Evolutionary conservation across 805 yeast genomes (phyloP).

Genomic region (Kluyveromyces dobzhanskii): DNA sequence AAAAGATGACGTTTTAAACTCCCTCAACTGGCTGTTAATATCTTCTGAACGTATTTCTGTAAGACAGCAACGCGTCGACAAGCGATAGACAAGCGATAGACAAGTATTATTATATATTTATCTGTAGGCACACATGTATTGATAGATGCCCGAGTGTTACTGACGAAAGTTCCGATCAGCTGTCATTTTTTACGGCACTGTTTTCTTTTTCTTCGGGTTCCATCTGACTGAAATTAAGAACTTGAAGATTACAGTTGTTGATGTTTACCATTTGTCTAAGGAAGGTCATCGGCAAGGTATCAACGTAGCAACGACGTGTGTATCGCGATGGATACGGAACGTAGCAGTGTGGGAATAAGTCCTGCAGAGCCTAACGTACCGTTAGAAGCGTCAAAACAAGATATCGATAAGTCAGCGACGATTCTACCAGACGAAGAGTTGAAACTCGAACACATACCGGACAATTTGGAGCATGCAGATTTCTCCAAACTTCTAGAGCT

Average conservation of each 20-base stretch:
- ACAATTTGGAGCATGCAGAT: slow-evolving; percentile 21
- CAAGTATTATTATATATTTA: not conserved
- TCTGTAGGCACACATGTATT: too few relatives aligned
- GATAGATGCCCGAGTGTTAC: too few relatives aligned
- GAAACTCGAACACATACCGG: slow-evolving; percentile 18
- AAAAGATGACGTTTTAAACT: slow-evolving; percentile 34
- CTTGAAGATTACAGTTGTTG: not conserved
- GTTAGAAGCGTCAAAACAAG: not conserved
- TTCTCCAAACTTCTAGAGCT: slow-evolving; percentile 27
- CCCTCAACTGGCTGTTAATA: slow-evolving; percentile 64
- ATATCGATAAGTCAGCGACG: not conserved
- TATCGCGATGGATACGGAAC: slow-evolving; percentile 3
- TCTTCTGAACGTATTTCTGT: slow-evolving; percentile 65
- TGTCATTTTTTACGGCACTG: not conserved
- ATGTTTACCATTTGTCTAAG: not conserved
- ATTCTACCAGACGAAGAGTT: slow-evolving; percentile 9
- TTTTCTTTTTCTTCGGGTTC: not conserved
- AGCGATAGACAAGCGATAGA: slow-evolving; percentile 1
- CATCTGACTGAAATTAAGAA: too few relatives aligned
- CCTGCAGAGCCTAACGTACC: slow-evolving; percentile 1
- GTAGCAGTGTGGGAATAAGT: slow-evolving; percentile 1
- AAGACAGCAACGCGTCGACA: slow-evolving; percentile 44
- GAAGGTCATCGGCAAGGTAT: not conserved
- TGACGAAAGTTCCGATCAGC: not conserved
- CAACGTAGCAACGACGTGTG: not conserved